Conservation (phyloP, 768 basidiomycete species). For the Tephrocybe rancida region DNA sequence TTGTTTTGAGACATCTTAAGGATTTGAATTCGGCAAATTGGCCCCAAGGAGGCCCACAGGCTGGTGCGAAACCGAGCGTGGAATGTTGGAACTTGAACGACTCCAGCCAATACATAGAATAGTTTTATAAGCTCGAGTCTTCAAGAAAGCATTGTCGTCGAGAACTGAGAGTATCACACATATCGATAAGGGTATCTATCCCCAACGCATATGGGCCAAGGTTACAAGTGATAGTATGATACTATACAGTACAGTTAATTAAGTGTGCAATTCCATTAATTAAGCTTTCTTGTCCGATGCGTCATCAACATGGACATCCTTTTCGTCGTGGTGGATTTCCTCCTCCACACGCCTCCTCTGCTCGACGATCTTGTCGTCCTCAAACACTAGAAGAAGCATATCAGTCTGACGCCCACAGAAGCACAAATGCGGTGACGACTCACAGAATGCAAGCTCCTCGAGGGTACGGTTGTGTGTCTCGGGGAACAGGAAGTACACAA, state of each 20-base stretch:
- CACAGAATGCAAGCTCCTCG: constrained; percentile 63
- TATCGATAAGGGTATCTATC: too few species aligned
- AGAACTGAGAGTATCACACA: too few species aligned
- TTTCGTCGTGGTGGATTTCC: constrained; percentile 31
- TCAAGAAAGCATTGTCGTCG: too few species aligned
- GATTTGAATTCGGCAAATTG: too few species aligned
- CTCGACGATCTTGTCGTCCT: constrained; percentile 41
- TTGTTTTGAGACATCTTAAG: too few species aligned
- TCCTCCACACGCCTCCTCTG: constrained; percentile 44
- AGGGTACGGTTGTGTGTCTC: constrained; percentile 56
- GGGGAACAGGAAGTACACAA: constrained; percentile 65
- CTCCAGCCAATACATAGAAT: too few species aligned
- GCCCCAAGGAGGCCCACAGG: too few species aligned
- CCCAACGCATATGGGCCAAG: too few species aligned
- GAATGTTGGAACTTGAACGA: too few species aligned
- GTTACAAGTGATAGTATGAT: too few species aligned
- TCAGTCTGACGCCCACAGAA: background rate
- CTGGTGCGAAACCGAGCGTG: too few species aligned
- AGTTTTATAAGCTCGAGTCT: too few species aligned
- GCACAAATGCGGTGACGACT: constrained; percentile 22
- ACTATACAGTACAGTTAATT: background rate
- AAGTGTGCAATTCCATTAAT: background rate
- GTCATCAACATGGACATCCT: background rate
- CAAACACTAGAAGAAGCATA: constrained; percentile 36
- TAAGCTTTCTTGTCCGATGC: background rate